Evolutionary conservation across 2,329 filamentous ascomycete species (phyloP), one percentile per base, ranked within the genome.

Genomic region (Hymenoscyphus infarciens): DNA sequence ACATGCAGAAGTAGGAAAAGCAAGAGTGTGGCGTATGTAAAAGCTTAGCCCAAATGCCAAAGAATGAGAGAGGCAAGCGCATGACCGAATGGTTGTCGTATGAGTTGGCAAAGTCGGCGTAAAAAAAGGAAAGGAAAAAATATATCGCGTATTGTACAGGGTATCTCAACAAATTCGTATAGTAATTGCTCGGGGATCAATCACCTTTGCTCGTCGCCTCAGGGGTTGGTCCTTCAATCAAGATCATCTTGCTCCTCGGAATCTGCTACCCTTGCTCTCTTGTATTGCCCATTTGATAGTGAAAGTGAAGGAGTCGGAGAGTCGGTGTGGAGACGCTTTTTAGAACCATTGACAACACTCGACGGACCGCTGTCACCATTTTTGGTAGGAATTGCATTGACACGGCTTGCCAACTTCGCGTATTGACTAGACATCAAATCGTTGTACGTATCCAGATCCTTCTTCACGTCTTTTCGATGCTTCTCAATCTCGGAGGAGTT

Each of bases 141-240:
- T 19, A 49, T 2, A 10, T 49, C 19, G 45, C 22, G 19, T 52
- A 52, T 52, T 22, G 19, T 52, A 52, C 45, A 52, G 19, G 45
- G 45, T 52, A 52, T 52, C 45, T 52, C 45, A 52, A 52, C 45
- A 52, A 52, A 52, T 52, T 52, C 19, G 45, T 52, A 52, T 25
- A 52, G 22, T 25, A 52, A 52, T 52, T 52, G 45, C 19, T 5
- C 11, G 19, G 5, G 19, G 3, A 52, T 13, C 45, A 52, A 52
- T 52, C 45, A 52, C 45, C 25, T 3, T 52, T 42, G 16, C 39
- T 13, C 45, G 22, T 52, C 10, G 19, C 8, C 13, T 10, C 11
- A 8, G 45, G 45, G 45, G 8, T 22, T 10, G 42, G 19, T 52
- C 13, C 19, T 25, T n/a, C 19, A 52, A 25, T 52, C 45, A 22